A percentile compares a stretch with the other conserved stretches of the same genome.
These are phyloP conservation scores for Eucalyptus regnans DNA, from an alignment of 345 rosid species.

Conservation along the genomic window DNA sequence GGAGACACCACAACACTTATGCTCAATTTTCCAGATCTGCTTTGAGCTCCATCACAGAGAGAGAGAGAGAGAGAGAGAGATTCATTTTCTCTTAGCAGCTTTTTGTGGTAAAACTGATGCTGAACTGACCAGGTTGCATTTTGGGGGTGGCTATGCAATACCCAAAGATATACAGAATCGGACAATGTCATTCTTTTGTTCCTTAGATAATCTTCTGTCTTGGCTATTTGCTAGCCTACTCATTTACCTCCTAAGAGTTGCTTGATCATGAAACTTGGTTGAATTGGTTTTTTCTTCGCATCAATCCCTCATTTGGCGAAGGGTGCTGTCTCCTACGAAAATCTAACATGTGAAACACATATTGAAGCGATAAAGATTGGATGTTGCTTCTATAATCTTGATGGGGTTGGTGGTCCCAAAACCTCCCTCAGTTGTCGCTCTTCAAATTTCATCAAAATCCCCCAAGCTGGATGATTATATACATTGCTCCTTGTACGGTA, in stretches of 20 bases:
- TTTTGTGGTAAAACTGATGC: background rate
- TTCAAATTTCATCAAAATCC: background rate
- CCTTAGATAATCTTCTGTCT: background rate
- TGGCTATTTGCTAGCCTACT: background rate
- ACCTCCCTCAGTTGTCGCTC: background rate
- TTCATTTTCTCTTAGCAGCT: background rate
- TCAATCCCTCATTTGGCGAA: background rate
- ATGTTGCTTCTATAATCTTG: background rate
- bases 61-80: too few species aligned
- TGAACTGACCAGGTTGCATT: background rate
- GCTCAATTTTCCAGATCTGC: background rate
- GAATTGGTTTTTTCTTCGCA: background rate
- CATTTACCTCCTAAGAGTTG: background rate
- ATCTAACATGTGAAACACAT: background rate
- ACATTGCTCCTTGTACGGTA: background rate
- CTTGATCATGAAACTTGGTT: background rate
- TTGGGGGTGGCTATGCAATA: background rate
- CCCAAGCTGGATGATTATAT: background rate
- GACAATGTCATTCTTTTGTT: background rate
- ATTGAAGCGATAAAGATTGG: background rate
- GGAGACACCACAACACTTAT: background rate
- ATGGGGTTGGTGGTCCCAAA: background rate
- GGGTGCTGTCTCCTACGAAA: background rate
- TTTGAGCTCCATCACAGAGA: too few species aligned
- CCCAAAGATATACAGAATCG: background rate